These are phyloP conservation scores for Lentinus brumalis DNA, from an alignment of 768 basidiomycete species.

Conservation along the genomic window DNA sequence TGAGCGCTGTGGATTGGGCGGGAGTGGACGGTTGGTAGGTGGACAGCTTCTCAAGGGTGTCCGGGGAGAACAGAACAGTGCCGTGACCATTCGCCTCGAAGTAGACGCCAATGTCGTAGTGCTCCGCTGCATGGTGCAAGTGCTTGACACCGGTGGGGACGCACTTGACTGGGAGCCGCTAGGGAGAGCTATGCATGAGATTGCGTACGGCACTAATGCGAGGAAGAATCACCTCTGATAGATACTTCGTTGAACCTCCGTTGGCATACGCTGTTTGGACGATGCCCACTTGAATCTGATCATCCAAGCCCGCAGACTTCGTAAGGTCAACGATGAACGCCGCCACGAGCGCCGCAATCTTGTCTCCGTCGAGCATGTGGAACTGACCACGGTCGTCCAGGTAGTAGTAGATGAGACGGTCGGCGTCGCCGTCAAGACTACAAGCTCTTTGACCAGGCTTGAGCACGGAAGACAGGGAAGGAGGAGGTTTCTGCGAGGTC, in stretches of 20 bases:
- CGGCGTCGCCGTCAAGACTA: constrained; percentile 96
- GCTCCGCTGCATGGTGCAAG: constrained; percentile 94
- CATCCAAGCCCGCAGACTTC: constrained; percentile 79
- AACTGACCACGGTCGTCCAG: constrained; percentile 76
- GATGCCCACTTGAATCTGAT: constrained; percentile 82
- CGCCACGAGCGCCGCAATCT: constrained; percentile 93
- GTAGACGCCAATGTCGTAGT: constrained; percentile 95
- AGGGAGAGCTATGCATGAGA: neutral
- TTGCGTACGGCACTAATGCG: neutral
- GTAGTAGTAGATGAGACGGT: constrained; percentile 95
- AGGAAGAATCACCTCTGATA: constrained; percentile 62
- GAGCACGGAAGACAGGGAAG: constrained; percentile 64
- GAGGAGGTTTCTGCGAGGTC: constrained; percentile 85
- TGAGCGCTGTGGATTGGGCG: constrained; percentile 78
- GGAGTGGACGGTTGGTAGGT: constrained; percentile 75
- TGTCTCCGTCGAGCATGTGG: constrained; percentile 96
- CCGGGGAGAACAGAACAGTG: constrained; percentile 89
- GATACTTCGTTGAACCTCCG: constrained; percentile 92
- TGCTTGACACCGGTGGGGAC: constrained; percentile 98
- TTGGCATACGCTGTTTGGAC: constrained; percentile 99
- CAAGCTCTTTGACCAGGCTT: constrained; percentile 81
- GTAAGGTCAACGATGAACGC: constrained; percentile 91
- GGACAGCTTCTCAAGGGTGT: constrained; percentile 62
- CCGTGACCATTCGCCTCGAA: constrained; percentile 99
- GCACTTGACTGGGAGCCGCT: constrained; percentile 94